phyloP scores from a whole-genome alignment of 495 filamentous ascomycete genomes.

The Daldinia grandis region DNA sequence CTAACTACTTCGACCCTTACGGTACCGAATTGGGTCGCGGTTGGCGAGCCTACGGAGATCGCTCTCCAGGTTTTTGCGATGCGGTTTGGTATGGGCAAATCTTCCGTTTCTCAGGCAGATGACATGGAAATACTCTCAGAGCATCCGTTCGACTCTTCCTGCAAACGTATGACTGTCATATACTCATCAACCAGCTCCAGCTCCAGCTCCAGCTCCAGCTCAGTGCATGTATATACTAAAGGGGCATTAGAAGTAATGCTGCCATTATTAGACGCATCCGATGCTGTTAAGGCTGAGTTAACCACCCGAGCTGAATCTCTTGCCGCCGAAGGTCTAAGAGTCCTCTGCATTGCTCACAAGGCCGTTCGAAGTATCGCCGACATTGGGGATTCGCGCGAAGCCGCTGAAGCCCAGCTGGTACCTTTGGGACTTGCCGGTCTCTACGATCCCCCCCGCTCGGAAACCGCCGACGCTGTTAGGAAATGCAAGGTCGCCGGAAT shows the following conservation, averaged over 20 bases:
- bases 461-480: constrained; percentile 64
- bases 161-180: constrained; percentile 68
- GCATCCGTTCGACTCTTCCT: constrained; percentile 68
- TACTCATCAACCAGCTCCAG: constrained; percentile 47
- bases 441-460: constrained; percentile 76
- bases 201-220: constrained; percentile 35
- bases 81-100: constrained; percentile 49
- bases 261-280: constrained; percentile 47
- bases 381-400: constrained; percentile 49
- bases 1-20: constrained; percentile 45
- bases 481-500: constrained; percentile 65
- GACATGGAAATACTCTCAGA: constrained; percentile 55
- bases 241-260: constrained; percentile 66
- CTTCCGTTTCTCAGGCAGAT: constrained; percentile 31
- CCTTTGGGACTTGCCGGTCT: constrained; percentile 76
- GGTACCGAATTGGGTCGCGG: constrained; percentile 54
- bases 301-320: constrained; percentile 59
- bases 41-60: constrained; percentile 67
- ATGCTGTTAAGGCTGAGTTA: constrained; percentile 39
- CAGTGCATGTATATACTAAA: constrained; percentile 61
- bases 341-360: constrained; percentile 61
- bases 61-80: constrained; percentile 59
- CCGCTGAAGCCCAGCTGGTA: constrained; percentile 66
- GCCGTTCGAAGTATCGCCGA: constrained; percentile 35
- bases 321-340: constrained; percentile 64